phyloP scores from a whole-genome alignment of 2,329 filamentous ascomycete species.

The Aschersonia sp. region DNA sequence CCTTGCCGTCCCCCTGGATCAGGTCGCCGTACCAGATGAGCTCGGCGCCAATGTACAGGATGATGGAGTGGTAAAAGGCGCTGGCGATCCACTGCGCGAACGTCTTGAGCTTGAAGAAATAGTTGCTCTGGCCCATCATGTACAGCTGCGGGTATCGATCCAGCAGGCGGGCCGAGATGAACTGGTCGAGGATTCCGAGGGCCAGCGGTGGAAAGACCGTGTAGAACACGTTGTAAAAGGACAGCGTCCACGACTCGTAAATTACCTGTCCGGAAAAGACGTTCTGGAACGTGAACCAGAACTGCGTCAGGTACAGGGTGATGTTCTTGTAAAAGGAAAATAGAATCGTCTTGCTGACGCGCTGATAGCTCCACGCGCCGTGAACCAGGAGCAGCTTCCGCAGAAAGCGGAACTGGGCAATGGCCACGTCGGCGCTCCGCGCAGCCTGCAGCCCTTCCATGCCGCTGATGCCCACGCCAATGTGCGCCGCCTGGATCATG shows the following conservation, averaged over 20 bases:
- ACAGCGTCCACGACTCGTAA: conserved; percentile 98
- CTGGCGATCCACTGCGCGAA: conserved; percentile 90
- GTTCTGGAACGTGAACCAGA: conserved; percentile 98
- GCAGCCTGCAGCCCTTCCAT: conserved; percentile 94
- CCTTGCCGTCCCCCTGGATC: conserved; percentile 61
- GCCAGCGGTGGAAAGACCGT: conserved; percentile 87
- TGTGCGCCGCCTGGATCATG: conserved; percentile 98
- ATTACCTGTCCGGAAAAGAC: conserved; percentile 96
- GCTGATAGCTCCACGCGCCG: conserved; percentile 94
- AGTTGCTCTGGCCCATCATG: conserved; percentile 77
- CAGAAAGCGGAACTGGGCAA: conserved; percentile 89
- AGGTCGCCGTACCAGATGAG: conserved; percentile 73
- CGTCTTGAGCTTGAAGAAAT: conserved; percentile 85
- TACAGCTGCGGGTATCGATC: conserved; percentile 96
- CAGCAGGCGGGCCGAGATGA: conserved; percentile 82
- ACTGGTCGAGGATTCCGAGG: conserved; percentile 94
- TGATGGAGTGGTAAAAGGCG: conserved; percentile 86
- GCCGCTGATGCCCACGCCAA: conserved; percentile 94
- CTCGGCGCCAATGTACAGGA: conserved; percentile 77
- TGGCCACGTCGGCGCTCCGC: conserved; percentile 86
- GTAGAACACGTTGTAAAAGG: conserved; percentile 98
- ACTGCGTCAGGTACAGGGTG: conserved; percentile 95
- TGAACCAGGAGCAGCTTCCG: conserved; percentile 90
- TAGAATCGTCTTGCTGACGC: conserved; percentile 89
- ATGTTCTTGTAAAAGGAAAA: conserved; percentile 99